phyloP scores from a whole-genome alignment of 805 yeast species.

The Vanderwaltozyma verrucispora region DNA sequence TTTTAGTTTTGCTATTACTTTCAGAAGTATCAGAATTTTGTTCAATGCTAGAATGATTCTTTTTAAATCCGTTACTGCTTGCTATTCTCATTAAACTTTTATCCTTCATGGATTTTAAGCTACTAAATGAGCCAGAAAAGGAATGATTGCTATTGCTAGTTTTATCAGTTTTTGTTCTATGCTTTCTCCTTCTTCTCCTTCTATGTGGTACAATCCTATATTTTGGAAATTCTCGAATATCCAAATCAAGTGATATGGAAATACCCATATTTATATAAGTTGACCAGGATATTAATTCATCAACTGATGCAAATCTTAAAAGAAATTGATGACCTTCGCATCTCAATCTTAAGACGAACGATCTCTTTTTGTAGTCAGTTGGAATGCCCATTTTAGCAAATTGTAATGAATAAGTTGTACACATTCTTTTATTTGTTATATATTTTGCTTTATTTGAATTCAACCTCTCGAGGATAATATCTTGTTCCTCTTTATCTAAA shows the following conservation, averaged over 20 bases:
- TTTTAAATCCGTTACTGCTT: too few species aligned
- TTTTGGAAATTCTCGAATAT: constrained; percentile 58
- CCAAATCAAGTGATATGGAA: constrained; percentile 68
- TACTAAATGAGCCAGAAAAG: too few species aligned
- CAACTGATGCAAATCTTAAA: constrained; percentile 48
- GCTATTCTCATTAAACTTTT: too few species aligned
- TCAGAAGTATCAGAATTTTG: too few species aligned
- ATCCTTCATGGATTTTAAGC: too few species aligned
- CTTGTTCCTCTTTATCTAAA: constrained; percentile 17
- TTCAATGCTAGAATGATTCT: too few species aligned
- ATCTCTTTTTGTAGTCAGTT: constrained; percentile 61
- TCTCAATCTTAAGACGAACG: constrained; percentile 54
- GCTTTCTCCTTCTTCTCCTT: constrained; percentile 25
- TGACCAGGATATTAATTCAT: constrained; percentile 71
- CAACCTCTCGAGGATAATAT: constrained; percentile 12
- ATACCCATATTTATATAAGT: constrained; percentile 60
- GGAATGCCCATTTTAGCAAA: constrained; percentile 79
- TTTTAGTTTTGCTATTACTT: not conserved
- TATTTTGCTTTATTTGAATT: constrained; percentile 12
- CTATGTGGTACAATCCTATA: constrained; percentile 75
- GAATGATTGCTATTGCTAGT: too few species aligned
- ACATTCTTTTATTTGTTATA: constrained; percentile 29
- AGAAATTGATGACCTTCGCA: constrained; percentile 77
- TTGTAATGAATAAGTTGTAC: constrained; percentile 69
- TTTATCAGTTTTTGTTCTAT: not conserved